Evolutionary conservation across 2,329 filamentous ascomycete species (phyloP).

Genomic region (Cladophialophora psammophila): DNA sequence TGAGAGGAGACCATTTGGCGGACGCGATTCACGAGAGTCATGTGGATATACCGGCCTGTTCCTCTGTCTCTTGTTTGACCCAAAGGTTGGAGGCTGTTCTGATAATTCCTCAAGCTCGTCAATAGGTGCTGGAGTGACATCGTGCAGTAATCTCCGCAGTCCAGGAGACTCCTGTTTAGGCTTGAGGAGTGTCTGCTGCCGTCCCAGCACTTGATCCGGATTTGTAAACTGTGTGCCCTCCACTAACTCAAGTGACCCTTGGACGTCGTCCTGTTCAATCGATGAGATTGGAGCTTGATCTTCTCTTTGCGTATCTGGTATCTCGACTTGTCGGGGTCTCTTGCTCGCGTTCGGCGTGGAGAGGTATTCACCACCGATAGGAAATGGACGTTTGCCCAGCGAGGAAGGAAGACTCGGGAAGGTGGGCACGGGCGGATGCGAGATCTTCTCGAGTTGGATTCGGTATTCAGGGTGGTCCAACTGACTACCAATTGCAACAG

Average conservation of each 20-base stretch:
- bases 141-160: slow-evolving; percentile 26
- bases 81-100: slow-evolving; percentile 26
- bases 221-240: slow-evolving; percentile 27
- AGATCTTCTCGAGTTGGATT: slow-evolving; percentile 29
- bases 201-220: slow-evolving; percentile 15
- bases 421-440: slow-evolving; percentile 37
- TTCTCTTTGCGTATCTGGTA: slow-evolving; percentile 30
- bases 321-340: slow-evolving; percentile 36
- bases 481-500: slow-evolving; percentile 37
- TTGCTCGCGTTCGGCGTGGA: slow-evolving; percentile 22
- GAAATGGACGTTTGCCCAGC: slow-evolving; percentile 31
- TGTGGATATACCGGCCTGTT: not conserved
- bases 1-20: slow-evolving; percentile 3
- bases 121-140: slow-evolving; percentile 27
- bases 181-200: slow-evolving; percentile 6
- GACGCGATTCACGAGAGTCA: not conserved
- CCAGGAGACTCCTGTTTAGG: slow-evolving; percentile 37
- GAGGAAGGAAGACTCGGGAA: slow-evolving; percentile 31
- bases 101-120: slow-evolving; percentile 36
- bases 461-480: slow-evolving; percentile 35
- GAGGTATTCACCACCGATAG: slow-evolving; percentile 13
- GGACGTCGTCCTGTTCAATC: slow-evolving; percentile 32
- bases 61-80: slow-evolving; percentile 2
- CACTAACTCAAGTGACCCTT: slow-evolving; percentile 23
- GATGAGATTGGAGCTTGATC: slow-evolving; percentile 31